Conservation (phyloP, 192 early-diverging fungal genomes). For the Linnemannia hyalina region DNA sequence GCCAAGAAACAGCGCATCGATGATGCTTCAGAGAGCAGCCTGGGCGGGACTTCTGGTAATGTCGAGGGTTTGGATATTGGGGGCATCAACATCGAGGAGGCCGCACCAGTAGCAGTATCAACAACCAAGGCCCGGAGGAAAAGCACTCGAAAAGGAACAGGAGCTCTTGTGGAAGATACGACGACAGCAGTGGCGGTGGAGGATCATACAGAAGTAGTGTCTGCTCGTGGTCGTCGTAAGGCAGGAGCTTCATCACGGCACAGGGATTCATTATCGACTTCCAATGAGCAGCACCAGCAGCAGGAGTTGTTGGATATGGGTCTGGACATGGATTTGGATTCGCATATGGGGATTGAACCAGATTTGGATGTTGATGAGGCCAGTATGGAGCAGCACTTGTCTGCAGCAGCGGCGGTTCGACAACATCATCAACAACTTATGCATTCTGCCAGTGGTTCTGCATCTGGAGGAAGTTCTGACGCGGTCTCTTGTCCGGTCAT, state of each 20-base stretch:
- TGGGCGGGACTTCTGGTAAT: not conserved
- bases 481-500: not conserved
- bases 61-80: not conserved
- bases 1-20: not conserved
- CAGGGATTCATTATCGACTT: not conserved
- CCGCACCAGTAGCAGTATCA: no score
- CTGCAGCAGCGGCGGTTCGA: not conserved
- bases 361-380: conserved; percentile 16
- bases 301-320: not conserved
- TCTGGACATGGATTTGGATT: not conserved
- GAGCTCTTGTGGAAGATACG: not conserved
- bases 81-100: not conserved
- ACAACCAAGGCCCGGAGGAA: not conserved
- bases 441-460: not conserved
- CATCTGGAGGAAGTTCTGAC: not conserved
- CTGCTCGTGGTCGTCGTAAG: not conserved
- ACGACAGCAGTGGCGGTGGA: not conserved
- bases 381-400: conserved; percentile 8
- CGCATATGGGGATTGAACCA: not conserved
- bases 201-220: not conserved
- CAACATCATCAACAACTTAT: not conserved
- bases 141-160: not conserved
- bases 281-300: conserved; percentile 1
- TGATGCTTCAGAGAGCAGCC: not conserved
- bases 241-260: not conserved